A percentile compares a stretch with the other conserved stretches of the same genome.
Evolutionary conservation across 768 basidiomycete genomes (phyloP).

Genomic region (Calocera cornea): DNA sequence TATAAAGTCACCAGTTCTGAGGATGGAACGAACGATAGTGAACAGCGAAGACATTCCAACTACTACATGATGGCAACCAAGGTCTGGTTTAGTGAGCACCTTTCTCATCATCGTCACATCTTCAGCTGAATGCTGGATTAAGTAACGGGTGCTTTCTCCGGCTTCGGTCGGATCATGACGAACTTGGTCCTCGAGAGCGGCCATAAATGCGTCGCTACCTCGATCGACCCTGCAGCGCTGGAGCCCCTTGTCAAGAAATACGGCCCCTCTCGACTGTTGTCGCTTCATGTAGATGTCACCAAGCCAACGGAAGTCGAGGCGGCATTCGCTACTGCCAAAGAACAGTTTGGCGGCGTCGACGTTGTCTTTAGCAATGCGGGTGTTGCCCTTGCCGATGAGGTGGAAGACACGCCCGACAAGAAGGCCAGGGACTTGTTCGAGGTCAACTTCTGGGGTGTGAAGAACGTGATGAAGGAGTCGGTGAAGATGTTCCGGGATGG

Average conservation of each 20-base stretch:
- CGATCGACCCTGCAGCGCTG: conserved; percentile 28
- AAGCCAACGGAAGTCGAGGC: conserved; percentile 21
- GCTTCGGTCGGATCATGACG: conserved; percentile 28
- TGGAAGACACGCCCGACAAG: conserved; percentile 29
- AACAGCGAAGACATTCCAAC: not conserved
- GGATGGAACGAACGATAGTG: not conserved
- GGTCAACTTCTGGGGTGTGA: conserved; percentile 28
- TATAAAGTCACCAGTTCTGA: not conserved
- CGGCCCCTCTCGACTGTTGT: conserved; percentile 23
- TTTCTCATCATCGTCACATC: not conserved
- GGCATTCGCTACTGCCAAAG: conserved; percentile 26
- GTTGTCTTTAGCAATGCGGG: conserved; percentile 36
- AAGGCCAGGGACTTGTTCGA: conserved; percentile 29
- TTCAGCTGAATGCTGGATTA: not conserved
- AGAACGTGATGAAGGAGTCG: conserved; percentile 23
- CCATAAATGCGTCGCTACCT: conserved; percentile 32
- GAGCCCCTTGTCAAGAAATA: conserved; percentile 22
- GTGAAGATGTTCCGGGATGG: not conserved
- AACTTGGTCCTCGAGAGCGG: conserved; percentile 28
- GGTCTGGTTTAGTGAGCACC: not conserved
- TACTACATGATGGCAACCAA: not conserved
- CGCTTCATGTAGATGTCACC: conserved; percentile 31
- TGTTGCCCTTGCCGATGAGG: conserved; percentile 23
- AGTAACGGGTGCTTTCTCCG: conserved; percentile 33
- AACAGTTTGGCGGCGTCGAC: conserved; percentile 32